A percentile compares a stretch with the other conserved stretches of the same genome.
Evolutionary conservation across 352 stramenopile genomes (phyloP).

Genomic region (Globisporangium radiosum): DNA sequence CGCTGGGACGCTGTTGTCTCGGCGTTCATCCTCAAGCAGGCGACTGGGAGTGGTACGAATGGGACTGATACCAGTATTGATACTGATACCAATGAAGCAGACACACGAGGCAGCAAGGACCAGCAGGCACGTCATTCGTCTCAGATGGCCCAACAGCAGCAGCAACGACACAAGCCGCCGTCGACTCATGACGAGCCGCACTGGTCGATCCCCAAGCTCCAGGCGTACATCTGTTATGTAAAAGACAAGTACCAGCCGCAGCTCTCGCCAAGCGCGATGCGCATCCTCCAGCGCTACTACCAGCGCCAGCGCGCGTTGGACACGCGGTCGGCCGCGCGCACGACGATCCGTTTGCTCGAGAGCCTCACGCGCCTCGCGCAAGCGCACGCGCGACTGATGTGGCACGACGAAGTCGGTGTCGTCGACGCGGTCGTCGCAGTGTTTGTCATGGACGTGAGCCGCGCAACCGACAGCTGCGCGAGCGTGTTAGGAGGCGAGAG

Average conservation of each 20-base stretch:
- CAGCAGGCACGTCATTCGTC: too few species aligned
- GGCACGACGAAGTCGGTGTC: conserved; percentile 50
- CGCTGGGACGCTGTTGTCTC: conserved; percentile 93
- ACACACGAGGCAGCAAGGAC: not conserved
- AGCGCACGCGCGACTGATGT: conserved; percentile 88
- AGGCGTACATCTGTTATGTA: conserved; percentile 91
- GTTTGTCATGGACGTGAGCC: conserved; percentile 75
- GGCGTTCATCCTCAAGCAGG: conserved; percentile 92
- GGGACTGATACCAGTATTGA: too few species aligned
- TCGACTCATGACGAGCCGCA: conserved; percentile 10
- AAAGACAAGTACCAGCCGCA: conserved; percentile 84
- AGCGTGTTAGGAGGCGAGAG: conserved; percentile 41
- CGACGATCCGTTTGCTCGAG: conserved; percentile 93
- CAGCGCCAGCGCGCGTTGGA: conserved; percentile 64
- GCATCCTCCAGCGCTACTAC: conserved; percentile 91
- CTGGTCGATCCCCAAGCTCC: conserved; percentile 89
- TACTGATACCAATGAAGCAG: too few species aligned
- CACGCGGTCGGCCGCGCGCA: conserved; percentile 56
- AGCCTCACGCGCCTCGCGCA: conserved; percentile 90
- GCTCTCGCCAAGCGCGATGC: conserved; percentile 72
- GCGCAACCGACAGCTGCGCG: conserved; percentile 53
- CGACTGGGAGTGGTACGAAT: conserved; percentile 15
- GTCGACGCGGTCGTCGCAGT: conserved; percentile 77
- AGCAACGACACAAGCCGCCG: conserved; percentile 6
- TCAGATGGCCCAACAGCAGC: too few species aligned